Evolutionary conservation across 2,329 filamentous ascomycete genomes (phyloP).

Genomic region (Sporothrix phasma): DNA sequence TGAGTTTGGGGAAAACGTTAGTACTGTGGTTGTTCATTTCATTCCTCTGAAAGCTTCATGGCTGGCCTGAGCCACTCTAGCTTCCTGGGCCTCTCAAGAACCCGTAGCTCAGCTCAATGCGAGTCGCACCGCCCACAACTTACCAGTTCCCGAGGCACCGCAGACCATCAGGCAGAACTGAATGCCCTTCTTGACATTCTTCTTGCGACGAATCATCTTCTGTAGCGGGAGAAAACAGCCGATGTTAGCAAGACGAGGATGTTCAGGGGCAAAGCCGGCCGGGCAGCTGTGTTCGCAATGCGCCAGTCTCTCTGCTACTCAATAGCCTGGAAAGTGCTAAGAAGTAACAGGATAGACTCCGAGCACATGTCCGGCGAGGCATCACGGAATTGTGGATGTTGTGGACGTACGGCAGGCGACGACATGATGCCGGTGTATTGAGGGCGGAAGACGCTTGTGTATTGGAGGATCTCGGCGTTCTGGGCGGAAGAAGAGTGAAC

Average conservation of each 20-base stretch:
- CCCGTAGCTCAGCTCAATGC: constrained; percentile 8
- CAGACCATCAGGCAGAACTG: constrained; percentile 99
- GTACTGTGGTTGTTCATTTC: background rate
- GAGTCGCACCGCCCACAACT: constrained; percentile 26
- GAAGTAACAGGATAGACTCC: background rate
- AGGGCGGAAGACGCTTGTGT: constrained; percentile 3
- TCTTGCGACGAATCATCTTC: constrained; percentile 99
- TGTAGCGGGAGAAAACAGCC: constrained; percentile 27
- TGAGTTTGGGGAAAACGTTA: background rate
- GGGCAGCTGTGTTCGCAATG: background rate
- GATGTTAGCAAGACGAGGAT: constrained; percentile 21
- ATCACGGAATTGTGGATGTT: constrained; percentile 15
- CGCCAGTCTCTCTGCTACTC: background rate
- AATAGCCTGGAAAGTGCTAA: background rate
- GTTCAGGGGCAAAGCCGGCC: background rate
- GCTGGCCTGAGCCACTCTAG: background rate
- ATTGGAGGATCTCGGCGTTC: constrained; percentile 2
- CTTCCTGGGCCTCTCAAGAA: background rate
- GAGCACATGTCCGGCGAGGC: background rate
- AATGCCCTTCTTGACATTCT: constrained; percentile 99
- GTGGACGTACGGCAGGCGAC: constrained; percentile 27
- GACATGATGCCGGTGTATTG: constrained; percentile 22
- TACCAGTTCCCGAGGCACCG: constrained; percentile 96
- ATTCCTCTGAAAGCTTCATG: background rate
- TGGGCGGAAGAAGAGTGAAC: background rate